phyloP scores from a whole-genome alignment of 2,329 filamentous ascomycete species.

The Mycocentrospora acerina region DNA sequence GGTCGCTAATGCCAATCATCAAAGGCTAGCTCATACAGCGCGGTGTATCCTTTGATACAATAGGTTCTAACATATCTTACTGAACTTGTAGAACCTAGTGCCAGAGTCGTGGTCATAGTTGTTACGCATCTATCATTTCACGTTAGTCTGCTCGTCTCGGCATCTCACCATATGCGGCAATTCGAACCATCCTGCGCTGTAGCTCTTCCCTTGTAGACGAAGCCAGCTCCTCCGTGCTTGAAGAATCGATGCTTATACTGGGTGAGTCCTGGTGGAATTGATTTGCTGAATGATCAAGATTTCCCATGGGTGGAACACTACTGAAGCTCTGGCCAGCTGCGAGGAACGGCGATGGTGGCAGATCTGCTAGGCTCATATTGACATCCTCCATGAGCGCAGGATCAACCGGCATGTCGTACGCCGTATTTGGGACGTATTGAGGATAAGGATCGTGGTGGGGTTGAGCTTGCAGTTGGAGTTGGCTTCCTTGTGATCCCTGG shows the following conservation, averaged over 20 bases:
- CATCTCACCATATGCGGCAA: neutral
- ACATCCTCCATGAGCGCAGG: constrained; percentile 59
- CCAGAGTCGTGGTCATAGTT: neutral
- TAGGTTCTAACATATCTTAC: no score
- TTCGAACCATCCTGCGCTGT: constrained; percentile 7
- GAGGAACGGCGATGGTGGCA: constrained; percentile 40
- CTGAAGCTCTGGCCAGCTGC: constrained; percentile 17
- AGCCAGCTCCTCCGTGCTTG: constrained; percentile 1
- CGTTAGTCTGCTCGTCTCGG: neutral
- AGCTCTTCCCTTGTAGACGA: constrained; percentile 11
- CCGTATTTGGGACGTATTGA: constrained; percentile 39
- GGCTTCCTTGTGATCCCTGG: neutral
- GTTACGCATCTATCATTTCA: neutral
- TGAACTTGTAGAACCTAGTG: no score
- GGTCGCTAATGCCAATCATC: no score
- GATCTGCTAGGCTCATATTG: constrained; percentile 23
- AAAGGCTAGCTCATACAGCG: no score
- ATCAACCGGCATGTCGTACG: constrained; percentile 59
- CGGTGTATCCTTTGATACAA: no score
- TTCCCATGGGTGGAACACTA: constrained; percentile 10
- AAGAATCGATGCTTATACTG: constrained; percentile 4
- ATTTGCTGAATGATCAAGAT: constrained; percentile 9
- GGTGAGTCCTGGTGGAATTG: constrained; percentile 4
- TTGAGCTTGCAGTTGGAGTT: neutral
- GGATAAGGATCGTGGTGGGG: constrained; percentile 5